Conservation (phyloP, 257 asterid genomes). For the Ehretia macrophylla region DNA sequence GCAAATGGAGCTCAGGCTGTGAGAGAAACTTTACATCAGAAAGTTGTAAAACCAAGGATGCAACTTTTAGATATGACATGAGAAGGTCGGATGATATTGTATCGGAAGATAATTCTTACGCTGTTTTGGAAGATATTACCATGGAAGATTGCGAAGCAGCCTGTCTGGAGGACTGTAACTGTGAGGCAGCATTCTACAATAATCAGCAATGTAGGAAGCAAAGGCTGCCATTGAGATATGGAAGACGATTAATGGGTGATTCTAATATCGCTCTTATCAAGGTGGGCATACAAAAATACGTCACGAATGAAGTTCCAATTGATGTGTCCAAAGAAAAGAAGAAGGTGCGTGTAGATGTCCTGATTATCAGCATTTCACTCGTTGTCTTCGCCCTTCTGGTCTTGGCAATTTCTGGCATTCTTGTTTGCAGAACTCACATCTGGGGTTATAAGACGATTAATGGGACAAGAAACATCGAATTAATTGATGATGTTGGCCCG, state of each 20-base stretch:
- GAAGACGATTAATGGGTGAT: conserved; percentile 14
- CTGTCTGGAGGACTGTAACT: conserved; percentile 45
- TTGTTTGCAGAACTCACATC: conserved; percentile 3
- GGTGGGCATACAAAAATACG: conserved; percentile 1
- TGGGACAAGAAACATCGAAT: conserved; percentile 2
- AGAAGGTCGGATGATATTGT: conserved; percentile 1
- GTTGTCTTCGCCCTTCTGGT: no score
- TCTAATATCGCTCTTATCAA: conserved; percentile 25
- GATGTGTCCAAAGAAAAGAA: not conserved
- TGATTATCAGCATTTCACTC: no score
- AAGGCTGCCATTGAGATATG: conserved; percentile 50
- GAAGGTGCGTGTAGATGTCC: conserved; percentile 16
- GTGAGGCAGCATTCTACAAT: conserved; percentile 38
- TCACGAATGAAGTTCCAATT: not conserved
- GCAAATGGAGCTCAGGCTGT: conserved; percentile 41
- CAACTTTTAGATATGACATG: conserved; percentile 9
- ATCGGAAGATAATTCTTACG: conserved; percentile 34
- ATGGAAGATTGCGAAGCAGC: conserved; percentile 30
- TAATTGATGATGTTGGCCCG: conserved; percentile 24
- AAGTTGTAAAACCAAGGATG: no score
- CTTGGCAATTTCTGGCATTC: no score
- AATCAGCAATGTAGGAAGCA: no score
- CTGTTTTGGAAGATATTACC: not conserved
- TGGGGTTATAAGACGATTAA: no score
- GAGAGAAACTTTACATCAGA: conserved; percentile 9